phyloP scores from a whole-genome alignment of 768 basidiomycete genomes.

The Calocybe cyanea region DNA sequence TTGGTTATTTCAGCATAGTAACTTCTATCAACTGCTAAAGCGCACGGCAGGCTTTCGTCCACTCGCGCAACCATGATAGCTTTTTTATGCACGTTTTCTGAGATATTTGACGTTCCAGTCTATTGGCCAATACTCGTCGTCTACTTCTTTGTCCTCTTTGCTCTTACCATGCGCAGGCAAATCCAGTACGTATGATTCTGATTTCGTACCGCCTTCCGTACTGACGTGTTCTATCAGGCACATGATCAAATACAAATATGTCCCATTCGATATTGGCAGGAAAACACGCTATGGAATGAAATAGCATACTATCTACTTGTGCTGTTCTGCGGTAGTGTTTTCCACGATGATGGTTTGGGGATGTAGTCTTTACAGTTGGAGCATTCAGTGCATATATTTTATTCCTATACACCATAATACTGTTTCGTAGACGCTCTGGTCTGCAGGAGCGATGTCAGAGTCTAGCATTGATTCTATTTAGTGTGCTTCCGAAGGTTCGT shows the following conservation, averaged over 20 bases:
- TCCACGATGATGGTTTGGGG: not conserved
- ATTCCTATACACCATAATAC: conserved; percentile 20
- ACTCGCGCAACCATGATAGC: conserved; percentile 87
- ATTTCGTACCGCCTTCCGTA: conserved; percentile 2
- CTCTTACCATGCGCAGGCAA: conserved; percentile 93
- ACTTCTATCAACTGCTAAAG: not conserved
- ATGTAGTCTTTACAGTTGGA: conserved; percentile 1
- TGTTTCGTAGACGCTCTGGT: conserved; percentile 7
- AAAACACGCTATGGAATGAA: conserved; percentile 76
- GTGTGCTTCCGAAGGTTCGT: too few relatives aligned
- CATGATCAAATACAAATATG: conserved; percentile 98
- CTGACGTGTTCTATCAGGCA: conserved; percentile 50
- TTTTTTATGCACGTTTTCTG: conserved; percentile 74
- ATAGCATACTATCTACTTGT: conserved; percentile 23
- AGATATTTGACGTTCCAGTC: conserved; percentile 92
- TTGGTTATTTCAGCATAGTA: conserved; percentile 25
- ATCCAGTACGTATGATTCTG: conserved; percentile 68
- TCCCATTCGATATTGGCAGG: conserved; percentile 93
- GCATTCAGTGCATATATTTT: conserved; percentile 8
- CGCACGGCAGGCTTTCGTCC: conserved; percentile 71
- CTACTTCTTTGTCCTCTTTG: conserved; percentile 94
- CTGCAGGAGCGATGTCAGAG: too few relatives aligned
- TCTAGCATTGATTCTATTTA: too few relatives aligned
- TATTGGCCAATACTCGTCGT: conserved; percentile 99
- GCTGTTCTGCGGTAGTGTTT: conserved; percentile 4